A percentile compares a stretch with the other conserved stretches of the same genome.
Evolutionary conservation across 495 filamentous ascomycete genomes (phyloP).

Genomic region (Penicillium lagena): DNA sequence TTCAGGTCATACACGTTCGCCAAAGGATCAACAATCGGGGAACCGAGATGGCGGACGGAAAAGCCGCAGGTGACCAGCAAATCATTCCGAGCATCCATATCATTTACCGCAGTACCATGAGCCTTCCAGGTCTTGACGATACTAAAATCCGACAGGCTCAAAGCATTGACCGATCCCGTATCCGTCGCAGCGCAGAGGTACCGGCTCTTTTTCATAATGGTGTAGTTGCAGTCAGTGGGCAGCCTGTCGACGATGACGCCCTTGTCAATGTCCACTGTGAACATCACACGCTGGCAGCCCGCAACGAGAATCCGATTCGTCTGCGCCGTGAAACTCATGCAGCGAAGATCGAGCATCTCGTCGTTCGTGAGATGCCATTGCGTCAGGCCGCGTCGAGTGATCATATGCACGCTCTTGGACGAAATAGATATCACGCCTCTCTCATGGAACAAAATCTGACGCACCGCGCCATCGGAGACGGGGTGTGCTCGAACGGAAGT

Average conservation of each 20-base stretch:
- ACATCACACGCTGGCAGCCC: slow-evolving; percentile 80
- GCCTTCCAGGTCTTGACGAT: slow-evolving; percentile 83
- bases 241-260: slow-evolving; percentile 71
- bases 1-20: slow-evolving; percentile 94
- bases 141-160: slow-evolving; percentile 71
- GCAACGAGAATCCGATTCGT: slow-evolving; percentile 80
- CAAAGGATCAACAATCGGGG: slow-evolving; percentile 73
- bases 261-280: slow-evolving; percentile 82
- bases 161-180: slow-evolving; percentile 75
- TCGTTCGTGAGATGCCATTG: slow-evolving; percentile 78
- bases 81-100: slow-evolving; percentile 92
- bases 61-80: slow-evolving; percentile 94
- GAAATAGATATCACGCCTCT: slow-evolving; percentile 78
- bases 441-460: slow-evolving; percentile 80
- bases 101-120: slow-evolving; percentile 75
- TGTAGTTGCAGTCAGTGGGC: slow-evolving; percentile 67
- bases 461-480: slow-evolving; percentile 60
- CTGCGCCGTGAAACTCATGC: slow-evolving; percentile 91
- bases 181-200: slow-evolving; percentile 89
- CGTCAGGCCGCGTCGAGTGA: slow-evolving; percentile 68
- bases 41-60: slow-evolving; percentile 60
- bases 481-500: slow-evolving; percentile 71
- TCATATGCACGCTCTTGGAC: slow-evolving; percentile 75
- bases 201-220: slow-evolving; percentile 80
- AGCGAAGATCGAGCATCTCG: slow-evolving; percentile 75